Evolutionary conservation across 768 basidiomycete species (phyloP).

Genomic region (Lanmaoa pseudosensibilis): DNA sequence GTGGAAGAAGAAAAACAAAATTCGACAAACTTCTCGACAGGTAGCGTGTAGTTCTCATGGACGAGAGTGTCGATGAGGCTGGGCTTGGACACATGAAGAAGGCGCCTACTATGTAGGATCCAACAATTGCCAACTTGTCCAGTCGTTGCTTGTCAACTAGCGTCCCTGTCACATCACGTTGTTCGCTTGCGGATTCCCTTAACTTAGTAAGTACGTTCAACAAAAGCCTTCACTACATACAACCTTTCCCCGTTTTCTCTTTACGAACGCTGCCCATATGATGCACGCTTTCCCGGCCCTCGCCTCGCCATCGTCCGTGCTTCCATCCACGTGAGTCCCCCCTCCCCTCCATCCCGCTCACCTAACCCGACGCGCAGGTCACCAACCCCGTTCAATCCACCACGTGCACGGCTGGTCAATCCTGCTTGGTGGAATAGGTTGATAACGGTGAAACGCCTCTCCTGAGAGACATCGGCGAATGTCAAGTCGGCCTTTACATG

Average conservation of each 20-base stretch:
- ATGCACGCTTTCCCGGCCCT: conserved; percentile 15
- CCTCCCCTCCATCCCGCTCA: background rate
- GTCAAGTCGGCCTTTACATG: conserved; percentile 57
- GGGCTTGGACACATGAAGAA: conserved; percentile 24
- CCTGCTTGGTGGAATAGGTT: conserved; percentile 58
- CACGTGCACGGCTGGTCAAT: conserved; percentile 52
- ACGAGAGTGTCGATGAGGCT: background rate
- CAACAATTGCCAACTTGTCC: background rate
- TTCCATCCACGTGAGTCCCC: background rate
- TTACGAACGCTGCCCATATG: conserved; percentile 6
- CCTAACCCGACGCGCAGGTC: conserved; percentile 20
- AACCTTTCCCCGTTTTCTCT: too few species aligned
- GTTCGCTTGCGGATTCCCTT: conserved; percentile 8
- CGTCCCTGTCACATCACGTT: too few species aligned
- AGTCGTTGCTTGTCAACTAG: background rate
- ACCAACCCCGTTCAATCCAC: conserved; percentile 43
- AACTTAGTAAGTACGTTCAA: conserved; percentile 15
- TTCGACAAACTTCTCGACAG: too few species aligned
- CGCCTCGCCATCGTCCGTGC: conserved; percentile 12
- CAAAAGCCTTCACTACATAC: background rate
- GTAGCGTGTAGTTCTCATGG: too few species aligned
- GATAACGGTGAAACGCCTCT: conserved; percentile 61
- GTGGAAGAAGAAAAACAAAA: too few species aligned
- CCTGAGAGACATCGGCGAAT: conserved; percentile 49
- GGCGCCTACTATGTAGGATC: conserved; percentile 3